Conservation (phyloP, 106 monocot species). For the Apostasia shenzhenica region DNA sequence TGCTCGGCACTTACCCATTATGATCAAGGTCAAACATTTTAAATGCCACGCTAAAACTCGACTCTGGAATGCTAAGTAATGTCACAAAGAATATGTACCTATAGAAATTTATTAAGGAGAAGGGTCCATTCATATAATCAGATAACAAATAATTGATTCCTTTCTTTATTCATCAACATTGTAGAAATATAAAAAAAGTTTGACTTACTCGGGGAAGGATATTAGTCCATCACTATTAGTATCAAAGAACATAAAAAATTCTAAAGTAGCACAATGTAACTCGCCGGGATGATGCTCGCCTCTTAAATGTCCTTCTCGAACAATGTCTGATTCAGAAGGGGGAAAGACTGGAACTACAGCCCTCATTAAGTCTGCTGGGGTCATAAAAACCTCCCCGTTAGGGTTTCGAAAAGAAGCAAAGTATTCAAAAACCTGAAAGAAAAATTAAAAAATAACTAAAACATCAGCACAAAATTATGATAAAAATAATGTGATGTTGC, state of each 20-base stretch:
- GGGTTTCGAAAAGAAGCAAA: slow-evolving; percentile 60
- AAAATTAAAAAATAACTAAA: background rate
- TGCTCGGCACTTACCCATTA: slow-evolving; percentile 48
- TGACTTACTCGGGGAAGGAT: slow-evolving; percentile 80
- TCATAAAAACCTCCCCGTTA: slow-evolving; percentile 73
- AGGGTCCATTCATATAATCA: background rate
- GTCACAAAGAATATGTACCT: slow-evolving; percentile 98
- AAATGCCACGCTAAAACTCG: slow-evolving; percentile 86
- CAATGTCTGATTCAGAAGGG: slow-evolving; percentile 68
- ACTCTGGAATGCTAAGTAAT: slow-evolving; percentile 78
- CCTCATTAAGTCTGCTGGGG: slow-evolving; percentile 83
- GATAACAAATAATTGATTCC: background rate
- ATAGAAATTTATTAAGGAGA: slow-evolving; percentile 5
- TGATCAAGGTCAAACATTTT: slow-evolving; percentile 90
- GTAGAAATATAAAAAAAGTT: background rate
- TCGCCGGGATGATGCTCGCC: slow-evolving; percentile 70
- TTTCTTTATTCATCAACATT: background rate
- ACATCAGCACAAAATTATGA: background rate
- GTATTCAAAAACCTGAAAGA: slow-evolving; percentile 78
- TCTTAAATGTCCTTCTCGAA: slow-evolving; percentile 67
- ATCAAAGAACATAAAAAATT: slow-evolving; percentile 88
- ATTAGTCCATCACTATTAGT: slow-evolving; percentile 86
- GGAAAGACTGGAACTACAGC: slow-evolving; percentile 90
- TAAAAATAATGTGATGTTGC: background rate
- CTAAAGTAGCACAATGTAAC: slow-evolving; percentile 67